Conservation (phyloP, 225 moss, liverwort and hornwort genomes). For the Polytrichum commune region DNA sequence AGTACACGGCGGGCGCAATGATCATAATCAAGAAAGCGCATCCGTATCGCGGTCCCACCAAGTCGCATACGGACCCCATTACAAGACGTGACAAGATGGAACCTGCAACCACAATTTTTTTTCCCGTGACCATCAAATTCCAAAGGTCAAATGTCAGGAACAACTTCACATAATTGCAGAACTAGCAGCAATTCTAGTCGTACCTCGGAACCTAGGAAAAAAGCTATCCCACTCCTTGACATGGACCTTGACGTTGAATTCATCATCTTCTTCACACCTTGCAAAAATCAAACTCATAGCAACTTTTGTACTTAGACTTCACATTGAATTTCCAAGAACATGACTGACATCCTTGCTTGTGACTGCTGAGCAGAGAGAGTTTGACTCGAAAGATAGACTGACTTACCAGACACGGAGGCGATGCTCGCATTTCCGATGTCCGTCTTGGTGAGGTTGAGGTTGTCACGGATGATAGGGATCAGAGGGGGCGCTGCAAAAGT, state of each 20-base stretch:
- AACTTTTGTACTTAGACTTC: no score
- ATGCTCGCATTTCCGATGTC: conserved; percentile 53
- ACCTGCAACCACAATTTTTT: conserved; percentile 19
- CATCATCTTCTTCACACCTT: no score
- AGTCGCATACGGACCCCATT: conserved; percentile 75
- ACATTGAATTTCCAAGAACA: no score
- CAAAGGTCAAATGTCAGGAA: no score
- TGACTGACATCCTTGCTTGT: no score
- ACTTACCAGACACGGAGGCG: conserved; percentile 24
- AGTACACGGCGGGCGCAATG: conserved; percentile 69
- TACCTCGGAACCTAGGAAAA: no score
- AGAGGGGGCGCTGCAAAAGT: conserved; percentile 62
- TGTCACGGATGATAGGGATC: conserved; percentile 52
- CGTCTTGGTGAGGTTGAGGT: conserved; percentile 30
- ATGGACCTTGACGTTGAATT: no score
- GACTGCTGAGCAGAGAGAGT: neutral
- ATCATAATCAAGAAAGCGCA: conserved; percentile 65
- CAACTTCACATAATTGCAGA: no score
- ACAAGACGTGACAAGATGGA: conserved; percentile 66
- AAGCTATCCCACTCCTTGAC: no score
- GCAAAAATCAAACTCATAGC: no score
- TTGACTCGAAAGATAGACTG: neutral
- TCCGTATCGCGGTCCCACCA: conserved; percentile 76
- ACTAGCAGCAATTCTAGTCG: no score
- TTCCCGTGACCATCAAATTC: no score